phyloP scores from a whole-genome alignment of 805 yeast genomes.

The Saccharomycodes ludwigii region DNA sequence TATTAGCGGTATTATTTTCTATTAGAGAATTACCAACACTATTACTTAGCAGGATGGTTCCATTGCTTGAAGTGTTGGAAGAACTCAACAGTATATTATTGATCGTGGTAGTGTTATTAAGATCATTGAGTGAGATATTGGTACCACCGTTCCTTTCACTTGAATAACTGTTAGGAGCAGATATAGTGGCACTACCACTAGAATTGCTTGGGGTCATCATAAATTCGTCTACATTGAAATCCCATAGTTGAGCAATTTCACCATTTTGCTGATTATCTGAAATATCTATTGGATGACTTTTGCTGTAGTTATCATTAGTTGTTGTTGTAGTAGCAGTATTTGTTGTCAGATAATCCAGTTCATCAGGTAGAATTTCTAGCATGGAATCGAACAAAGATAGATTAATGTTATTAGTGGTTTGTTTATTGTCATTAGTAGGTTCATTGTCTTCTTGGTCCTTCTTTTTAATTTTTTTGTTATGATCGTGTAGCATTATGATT shows the following conservation, averaged over 20 bases:
- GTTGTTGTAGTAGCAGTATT: constrained; percentile 1
- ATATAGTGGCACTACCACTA: constrained; percentile 23
- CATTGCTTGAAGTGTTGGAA: constrained; percentile 13
- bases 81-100: constrained; percentile 3
- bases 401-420: too few species aligned
- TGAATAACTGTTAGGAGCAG: constrained; percentile 23
- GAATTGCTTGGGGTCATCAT: constrained; percentile 24
- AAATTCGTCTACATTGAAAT: constrained; percentile 26
- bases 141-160: constrained; percentile 11
- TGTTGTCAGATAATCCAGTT: constrained; percentile 9
- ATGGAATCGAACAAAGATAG: constrained; percentile 25
- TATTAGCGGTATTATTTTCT: too few species aligned
- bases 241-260: constrained; percentile 29
- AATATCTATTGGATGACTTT: constrained; percentile 19
- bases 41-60: too few species aligned
- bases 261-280: constrained; percentile 22
- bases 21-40: too few species aligned
- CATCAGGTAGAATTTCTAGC: constrained; percentile 25
- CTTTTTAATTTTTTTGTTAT: too few species aligned
- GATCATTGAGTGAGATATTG: constrained; percentile 10
- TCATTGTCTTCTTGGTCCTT: too few species aligned
- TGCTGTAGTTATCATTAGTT: not conserved
- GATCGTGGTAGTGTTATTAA: constrained; percentile 1
- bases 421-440: too few species aligned
- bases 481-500: too few species aligned